Percentiles rank a stretch among this genome's conserved stretches.
Conservation (phyloP, 176 grass and related monocot species). For the Oryza meridionalis region DNA sequence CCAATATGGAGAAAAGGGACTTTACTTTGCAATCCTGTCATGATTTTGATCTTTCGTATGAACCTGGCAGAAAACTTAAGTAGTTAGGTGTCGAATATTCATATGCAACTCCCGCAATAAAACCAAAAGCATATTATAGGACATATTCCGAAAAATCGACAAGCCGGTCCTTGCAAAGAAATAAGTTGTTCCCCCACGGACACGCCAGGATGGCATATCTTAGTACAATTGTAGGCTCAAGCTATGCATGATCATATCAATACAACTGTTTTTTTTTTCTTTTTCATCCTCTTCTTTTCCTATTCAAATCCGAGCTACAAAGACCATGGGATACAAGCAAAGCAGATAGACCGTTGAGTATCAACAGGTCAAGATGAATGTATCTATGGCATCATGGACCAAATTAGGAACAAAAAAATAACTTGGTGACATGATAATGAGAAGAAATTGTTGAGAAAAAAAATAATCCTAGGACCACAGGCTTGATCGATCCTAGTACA, state of each 20-base stretch:
- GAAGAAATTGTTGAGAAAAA: conserved; percentile 4
- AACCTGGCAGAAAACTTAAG: neutral
- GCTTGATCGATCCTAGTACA: conserved; percentile 35
- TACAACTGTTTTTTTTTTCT: neutral
- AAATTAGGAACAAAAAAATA: conserved; percentile 46
- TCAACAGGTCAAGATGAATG: conserved; percentile 4
- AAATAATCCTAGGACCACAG: conserved; percentile 33
- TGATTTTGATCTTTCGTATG: neutral
- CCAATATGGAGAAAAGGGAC: neutral
- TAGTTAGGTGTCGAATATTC: neutral
- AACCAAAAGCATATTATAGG: neutral
- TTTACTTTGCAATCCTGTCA: neutral
- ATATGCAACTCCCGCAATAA: neutral
- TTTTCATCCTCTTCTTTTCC: neutral
- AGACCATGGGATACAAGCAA: neutral
- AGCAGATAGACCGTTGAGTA: neutral
- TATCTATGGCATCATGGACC: conserved; percentile 42
- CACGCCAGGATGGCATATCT: neutral
- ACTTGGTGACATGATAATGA: conserved; percentile 45
- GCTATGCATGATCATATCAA: neutral
- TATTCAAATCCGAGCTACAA: neutral
- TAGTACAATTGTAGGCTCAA: neutral
- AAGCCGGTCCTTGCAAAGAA: neutral
- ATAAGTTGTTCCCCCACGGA: neutral
- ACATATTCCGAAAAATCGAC: neutral